Conservation (phyloP, 2,329 filamentous ascomycete genomes). For the Curvularia eragrostidis region DNA sequence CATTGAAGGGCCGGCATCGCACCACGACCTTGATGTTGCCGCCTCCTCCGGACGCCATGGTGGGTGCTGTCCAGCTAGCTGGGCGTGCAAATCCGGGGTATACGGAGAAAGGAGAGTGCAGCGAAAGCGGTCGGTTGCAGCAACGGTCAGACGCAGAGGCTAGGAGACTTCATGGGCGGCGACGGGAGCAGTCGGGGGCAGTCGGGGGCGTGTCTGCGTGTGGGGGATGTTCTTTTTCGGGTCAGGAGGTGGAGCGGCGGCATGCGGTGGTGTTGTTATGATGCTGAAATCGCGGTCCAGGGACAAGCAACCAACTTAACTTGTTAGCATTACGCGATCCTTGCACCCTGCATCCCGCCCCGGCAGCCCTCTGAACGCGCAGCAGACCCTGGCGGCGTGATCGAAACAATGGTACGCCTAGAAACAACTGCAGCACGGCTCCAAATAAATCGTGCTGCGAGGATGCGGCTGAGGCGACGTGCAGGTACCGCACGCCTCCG, state of each 20-base stretch:
- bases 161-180: slow-evolving; percentile 42
- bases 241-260: slow-evolving; percentile 34
- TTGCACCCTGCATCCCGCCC: slow-evolving; percentile 18
- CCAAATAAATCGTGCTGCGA: neutral
- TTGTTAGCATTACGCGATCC: slow-evolving; percentile 39
- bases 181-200: slow-evolving; percentile 4
- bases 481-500: neutral
- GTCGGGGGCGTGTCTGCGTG: slow-evolving; percentile 1
- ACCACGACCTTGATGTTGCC: slow-evolving; percentile 99
- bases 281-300: slow-evolving; percentile 18
- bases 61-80: slow-evolving; percentile 14
- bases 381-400: slow-evolving; percentile 10
- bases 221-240: slow-evolving; percentile 11
- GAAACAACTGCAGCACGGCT: neutral
- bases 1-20: slow-evolving; percentile 93
- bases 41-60: slow-evolving; percentile 75
- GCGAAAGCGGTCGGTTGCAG: slow-evolving; percentile 18
- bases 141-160: slow-evolving; percentile 32
- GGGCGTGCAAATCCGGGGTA: slow-evolving; percentile 14
- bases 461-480: neutral
- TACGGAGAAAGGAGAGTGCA: slow-evolving; percentile 23
- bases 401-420: slow-evolving; percentile 2
- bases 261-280: slow-evolving; percentile 29
- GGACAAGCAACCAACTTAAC: slow-evolving; percentile 24
- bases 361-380: slow-evolving; percentile 9